Conservation (phyloP, 768 basidiomycete genomes). For the Lyophyllum shimeji region DNA sequence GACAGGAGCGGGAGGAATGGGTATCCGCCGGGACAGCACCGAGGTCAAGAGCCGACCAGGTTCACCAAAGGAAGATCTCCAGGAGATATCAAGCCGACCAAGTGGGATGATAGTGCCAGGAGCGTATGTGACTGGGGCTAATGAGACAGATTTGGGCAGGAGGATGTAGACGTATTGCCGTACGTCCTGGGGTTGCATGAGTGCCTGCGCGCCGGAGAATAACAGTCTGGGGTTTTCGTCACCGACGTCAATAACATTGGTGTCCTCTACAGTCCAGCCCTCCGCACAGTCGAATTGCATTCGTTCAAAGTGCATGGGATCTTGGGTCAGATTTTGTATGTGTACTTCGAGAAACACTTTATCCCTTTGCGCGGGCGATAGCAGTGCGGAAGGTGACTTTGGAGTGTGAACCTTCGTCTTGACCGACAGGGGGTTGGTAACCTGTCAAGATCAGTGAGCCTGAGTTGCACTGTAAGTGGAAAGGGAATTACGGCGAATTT, state of each 20-base stretch:
- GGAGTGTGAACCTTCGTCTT: constrained; percentile 90
- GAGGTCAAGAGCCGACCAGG: constrained; percentile 87
- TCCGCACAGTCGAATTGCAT: constrained; percentile 77
- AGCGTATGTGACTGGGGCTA: constrained; percentile 46
- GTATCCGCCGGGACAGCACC: constrained; percentile 81
- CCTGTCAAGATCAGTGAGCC: constrained; percentile 41
- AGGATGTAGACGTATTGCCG: constrained; percentile 90
- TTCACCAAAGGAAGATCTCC: constrained; percentile 85
- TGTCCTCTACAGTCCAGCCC: constrained; percentile 61
- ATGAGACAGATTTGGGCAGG: constrained; percentile 44
- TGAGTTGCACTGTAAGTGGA: background rate
- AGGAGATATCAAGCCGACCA: constrained; percentile 86
- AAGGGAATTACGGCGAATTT: constrained; percentile 75
- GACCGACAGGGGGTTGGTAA: constrained; percentile 91
- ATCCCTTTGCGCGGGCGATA: constrained; percentile 65
- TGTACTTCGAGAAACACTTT: constrained; percentile 92
- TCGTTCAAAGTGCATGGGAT: constrained; percentile 76
- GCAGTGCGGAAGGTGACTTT: constrained; percentile 67
- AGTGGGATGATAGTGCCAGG: constrained; percentile 78
- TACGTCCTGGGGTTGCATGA: constrained; percentile 82
- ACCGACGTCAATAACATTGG: constrained; percentile 39
- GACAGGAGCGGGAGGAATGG: constrained; percentile 41
- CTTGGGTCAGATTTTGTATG: constrained; percentile 83
- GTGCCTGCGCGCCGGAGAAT: constrained; percentile 61
- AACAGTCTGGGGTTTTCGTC: constrained; percentile 31